Conservation (phyloP, 2,329 filamentous ascomycete genomes). For the Drechslerella stenobrocha region DNA sequence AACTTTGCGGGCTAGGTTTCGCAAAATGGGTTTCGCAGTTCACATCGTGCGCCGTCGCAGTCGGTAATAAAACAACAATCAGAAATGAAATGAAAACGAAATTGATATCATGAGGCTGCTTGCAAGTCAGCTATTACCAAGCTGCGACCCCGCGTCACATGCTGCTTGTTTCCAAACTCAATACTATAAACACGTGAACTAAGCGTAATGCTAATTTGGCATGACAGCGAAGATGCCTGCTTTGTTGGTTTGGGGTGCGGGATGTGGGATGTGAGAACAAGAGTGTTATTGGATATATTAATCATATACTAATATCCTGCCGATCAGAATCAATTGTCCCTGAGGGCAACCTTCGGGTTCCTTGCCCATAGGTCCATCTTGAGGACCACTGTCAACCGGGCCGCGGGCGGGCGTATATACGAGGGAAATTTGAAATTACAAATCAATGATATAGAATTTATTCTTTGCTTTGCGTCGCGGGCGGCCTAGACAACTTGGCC, state of each 20-base stretch:
- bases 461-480: not conserved
- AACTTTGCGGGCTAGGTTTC: not conserved
- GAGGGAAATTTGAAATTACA: no score
- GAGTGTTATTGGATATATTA: slow-evolving; percentile 2
- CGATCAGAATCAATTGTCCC: slow-evolving; percentile 8
- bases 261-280: not conserved
- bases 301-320: slow-evolving; percentile 7
- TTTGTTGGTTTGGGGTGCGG: slow-evolving; percentile 6
- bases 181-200: not conserved
- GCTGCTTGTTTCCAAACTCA: not conserved
- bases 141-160: not conserved
- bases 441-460: no score
- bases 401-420: no score
- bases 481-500: not conserved
- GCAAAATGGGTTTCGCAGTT: no score
- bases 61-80: not conserved
- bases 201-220: not conserved
- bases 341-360: not conserved
- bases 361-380: not conserved
- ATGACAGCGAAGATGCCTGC: not conserved
- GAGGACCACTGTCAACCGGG: no score
- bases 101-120: not conserved
- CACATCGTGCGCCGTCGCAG: not conserved
- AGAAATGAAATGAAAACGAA: not conserved
- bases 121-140: slow-evolving; percentile 1